Evolutionary conservation across 495 filamentous ascomycete species (phyloP), one percentile per base, ranked within the genome.

Genomic region (Letharia columbiana): DNA sequence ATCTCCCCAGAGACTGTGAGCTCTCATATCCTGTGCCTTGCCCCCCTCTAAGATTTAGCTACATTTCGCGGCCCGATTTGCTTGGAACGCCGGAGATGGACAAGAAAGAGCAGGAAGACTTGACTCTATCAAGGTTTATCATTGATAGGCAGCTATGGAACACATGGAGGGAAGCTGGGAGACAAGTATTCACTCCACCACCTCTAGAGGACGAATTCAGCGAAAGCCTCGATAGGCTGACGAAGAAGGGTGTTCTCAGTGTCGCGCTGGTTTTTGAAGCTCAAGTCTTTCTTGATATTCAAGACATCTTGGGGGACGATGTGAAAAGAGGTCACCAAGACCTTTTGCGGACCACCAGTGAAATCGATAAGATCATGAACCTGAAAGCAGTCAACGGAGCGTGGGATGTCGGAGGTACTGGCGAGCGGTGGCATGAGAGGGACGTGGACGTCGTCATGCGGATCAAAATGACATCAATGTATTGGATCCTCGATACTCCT

Each of bases 81-180:
- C 49, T 68, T 18, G 57, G 59, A 20, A 65, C 63, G 20, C 63
- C 67, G 18, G 67, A 68, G 37, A 68, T 61, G 45, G 40, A 68
- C 42, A 57, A 45, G 37, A 60, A 45, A 45, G 67, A 68, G 37
- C 44, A 49, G n/a, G 63, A 68, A 61, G 44, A 67, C 52, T 49
- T 58, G 40, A 33, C 28, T 10, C 61, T 67, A 20, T 57, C 60
- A 33, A 40, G 47, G 33, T 28, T 67, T 10, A 47, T 64, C 5
- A 67, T 64, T 8, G 66, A 67, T 41, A 52, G 60, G 49, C 44
- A 63, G 13, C 61, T 67, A 20, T 58, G 66, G 50, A 63, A 47
- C 58, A 64, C 41, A 44, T 44, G 41, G 41, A 47, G 8, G 17
- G 44, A 47, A 20, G 44, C 18, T 47, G 44, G 44, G 44, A 47